Conservation (phyloP, 768 basidiomycete genomes). For the Cystofilobasidium ferigula region DNA sequence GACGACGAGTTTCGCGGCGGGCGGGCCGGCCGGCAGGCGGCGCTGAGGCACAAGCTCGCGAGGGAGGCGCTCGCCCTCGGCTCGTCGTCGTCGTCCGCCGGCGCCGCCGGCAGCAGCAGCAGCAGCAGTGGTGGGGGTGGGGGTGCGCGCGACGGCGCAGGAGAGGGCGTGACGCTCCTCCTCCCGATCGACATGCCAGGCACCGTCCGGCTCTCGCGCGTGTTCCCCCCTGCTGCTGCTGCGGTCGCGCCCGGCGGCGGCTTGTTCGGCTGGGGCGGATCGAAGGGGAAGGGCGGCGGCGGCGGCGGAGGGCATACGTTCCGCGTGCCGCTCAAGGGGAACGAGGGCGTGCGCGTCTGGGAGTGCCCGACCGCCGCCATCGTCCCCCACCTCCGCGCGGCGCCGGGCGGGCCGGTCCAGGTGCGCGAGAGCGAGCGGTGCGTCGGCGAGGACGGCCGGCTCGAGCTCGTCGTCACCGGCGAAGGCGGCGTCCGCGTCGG, state of each 20-base stretch:
- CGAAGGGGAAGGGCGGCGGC: too few relatives aligned
- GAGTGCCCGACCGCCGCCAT: constrained; percentile 16
- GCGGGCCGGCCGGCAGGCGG: too few relatives aligned
- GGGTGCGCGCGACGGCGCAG: too few relatives aligned
- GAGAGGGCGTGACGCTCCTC: constrained; percentile 42
- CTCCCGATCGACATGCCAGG: constrained; percentile 65
- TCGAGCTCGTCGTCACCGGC: constrained; percentile 44
- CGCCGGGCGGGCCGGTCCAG: constrained; percentile 61
- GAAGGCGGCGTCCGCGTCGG: constrained; percentile 49
- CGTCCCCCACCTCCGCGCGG: constrained; percentile 25
- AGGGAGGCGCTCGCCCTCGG: too few relatives aligned
- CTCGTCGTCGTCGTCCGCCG: constrained; percentile 34
- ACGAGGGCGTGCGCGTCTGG: constrained; percentile 7
- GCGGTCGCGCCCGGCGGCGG: too few relatives aligned
- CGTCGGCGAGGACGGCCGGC: constrained; percentile 49
- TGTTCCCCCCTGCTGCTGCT: constrained; percentile 37
- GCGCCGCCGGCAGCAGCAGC: constrained; percentile 62
- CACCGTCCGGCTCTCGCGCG: constrained; percentile 59
- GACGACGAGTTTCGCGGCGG: constrained; percentile 8
- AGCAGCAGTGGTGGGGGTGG: too few relatives aligned
- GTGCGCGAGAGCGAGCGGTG: constrained; percentile 63
- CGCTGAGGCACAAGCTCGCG: too few relatives aligned
- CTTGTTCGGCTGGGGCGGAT: too few relatives aligned
- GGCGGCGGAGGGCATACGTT: neutral
- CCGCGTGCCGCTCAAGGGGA: neutral